Conservation (phyloP, 306 rosid species). For the Alnus rubra region DNA sequence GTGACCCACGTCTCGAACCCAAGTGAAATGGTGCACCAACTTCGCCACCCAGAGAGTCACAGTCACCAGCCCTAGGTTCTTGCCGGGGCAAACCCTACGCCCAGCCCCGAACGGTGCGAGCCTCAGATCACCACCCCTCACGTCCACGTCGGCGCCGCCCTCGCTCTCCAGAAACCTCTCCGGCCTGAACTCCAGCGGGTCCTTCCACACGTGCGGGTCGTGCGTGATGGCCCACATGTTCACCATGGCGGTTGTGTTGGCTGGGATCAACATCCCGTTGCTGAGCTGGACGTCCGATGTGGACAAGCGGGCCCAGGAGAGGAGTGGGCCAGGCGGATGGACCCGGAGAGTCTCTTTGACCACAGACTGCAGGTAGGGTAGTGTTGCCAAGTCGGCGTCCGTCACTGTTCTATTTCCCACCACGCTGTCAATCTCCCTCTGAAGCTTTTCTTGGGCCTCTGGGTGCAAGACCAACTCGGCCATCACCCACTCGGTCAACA, state of each 20-base stretch:
- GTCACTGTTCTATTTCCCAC: constrained; percentile 28
- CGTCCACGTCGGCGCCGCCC: constrained; percentile 48
- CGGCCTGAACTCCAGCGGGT: constrained; percentile 42
- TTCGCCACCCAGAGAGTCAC: constrained; percentile 49
- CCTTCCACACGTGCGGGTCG: constrained; percentile 47
- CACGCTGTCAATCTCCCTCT: constrained; percentile 25
- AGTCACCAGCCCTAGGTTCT: constrained; percentile 47
- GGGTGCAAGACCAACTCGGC: constrained; percentile 48
- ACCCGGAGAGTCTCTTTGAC: constrained; percentile 55
- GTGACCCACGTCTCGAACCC: constrained; percentile 28
- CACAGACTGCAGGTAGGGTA: constrained; percentile 54
- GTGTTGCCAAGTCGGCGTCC: constrained; percentile 45
- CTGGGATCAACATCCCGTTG: constrained; percentile 60
- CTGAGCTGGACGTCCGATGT: constrained; percentile 55
- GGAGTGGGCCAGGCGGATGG: constrained; percentile 63
- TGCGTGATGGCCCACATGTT: constrained; percentile 72
- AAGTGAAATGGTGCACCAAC: constrained; percentile 44
- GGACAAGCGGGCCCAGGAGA: constrained; percentile 64
- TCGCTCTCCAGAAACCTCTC: constrained; percentile 45
- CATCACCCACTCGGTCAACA: constrained; percentile 61
- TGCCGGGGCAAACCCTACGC: constrained; percentile 60
- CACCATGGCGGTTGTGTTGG: constrained; percentile 57
- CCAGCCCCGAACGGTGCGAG: constrained; percentile 67
- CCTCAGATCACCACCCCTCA: constrained; percentile 48
- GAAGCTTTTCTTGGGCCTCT: constrained; percentile 33